Conservation (phyloP, 1,284 basidiomycete genomes). For the Marasmius tenuissimus region DNA sequence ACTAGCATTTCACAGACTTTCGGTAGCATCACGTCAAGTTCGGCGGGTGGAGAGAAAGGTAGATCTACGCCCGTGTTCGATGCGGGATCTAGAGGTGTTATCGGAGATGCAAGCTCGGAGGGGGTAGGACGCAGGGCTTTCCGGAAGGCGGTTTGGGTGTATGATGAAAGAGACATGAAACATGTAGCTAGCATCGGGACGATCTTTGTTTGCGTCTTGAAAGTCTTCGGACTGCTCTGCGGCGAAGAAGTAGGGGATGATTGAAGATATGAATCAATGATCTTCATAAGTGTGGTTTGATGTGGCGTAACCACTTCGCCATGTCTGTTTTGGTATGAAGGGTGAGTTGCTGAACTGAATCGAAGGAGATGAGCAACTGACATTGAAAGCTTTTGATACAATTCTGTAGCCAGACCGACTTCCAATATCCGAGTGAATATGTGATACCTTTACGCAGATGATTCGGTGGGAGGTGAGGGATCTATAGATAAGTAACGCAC, state of each 20-base stretch:
- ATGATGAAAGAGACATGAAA: conserved; percentile 56
- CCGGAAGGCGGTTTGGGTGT: conserved; percentile 51
- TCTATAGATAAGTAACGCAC: conserved; percentile 36
- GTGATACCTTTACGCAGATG: conserved; percentile 41
- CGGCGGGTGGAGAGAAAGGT: conserved; percentile 24
- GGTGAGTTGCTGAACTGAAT: not conserved
- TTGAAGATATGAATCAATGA: conserved; percentile 80
- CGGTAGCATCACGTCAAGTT: conserved; percentile 65
- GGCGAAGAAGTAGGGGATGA: conserved; percentile 28
- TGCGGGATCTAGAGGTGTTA: not conserved
- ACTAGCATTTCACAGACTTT: conserved; percentile 81
- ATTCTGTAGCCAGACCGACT: conserved; percentile 45
- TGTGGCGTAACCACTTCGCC: conserved; percentile 79
- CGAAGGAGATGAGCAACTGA: conserved; percentile 26
- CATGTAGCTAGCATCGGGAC: conserved; percentile 49
- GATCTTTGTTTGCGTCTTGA: conserved; percentile 40
- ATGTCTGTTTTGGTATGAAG: conserved; percentile 36
- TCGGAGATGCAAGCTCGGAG: not conserved
- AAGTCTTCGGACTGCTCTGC: conserved; percentile 27
- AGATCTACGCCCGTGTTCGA: not conserved
- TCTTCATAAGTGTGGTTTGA: conserved; percentile 83
- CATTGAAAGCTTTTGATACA: conserved; percentile 54
- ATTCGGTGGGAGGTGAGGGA: conserved; percentile 5
- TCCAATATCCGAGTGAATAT: conserved; percentile 56
- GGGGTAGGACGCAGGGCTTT: conserved; percentile 33